Conservation (phyloP, 176 grass and related monocot species). For the Triticum timopheevii region DNA sequence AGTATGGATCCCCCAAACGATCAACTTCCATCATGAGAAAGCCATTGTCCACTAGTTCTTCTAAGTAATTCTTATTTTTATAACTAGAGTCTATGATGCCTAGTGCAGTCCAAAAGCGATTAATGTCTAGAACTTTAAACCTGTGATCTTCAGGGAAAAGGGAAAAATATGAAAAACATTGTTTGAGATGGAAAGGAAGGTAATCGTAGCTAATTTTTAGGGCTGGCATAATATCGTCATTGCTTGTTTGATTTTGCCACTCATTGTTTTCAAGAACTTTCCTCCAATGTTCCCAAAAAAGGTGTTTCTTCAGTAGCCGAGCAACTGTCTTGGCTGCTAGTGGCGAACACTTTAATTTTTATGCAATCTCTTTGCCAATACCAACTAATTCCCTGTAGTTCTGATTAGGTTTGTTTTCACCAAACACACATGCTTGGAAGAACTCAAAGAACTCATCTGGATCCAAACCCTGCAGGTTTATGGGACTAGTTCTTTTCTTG, state of each 20-base stretch:
- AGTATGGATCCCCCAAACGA: background rate
- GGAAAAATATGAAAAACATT: constrained; percentile 11
- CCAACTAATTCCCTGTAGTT: too few species aligned
- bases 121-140: background rate
- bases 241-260: background rate
- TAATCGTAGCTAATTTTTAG: constrained; percentile 15
- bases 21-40: constrained; percentile 1
- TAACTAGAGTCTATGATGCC: background rate
- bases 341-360: background rate
- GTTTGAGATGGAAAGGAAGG: constrained; percentile 10
- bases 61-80: background rate
- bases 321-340: constrained; percentile 6
- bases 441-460: background rate
- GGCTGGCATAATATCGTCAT: background rate
- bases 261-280: constrained; percentile 5
- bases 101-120: constrained; percentile 2
- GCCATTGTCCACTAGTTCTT: background rate
- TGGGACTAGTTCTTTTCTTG: background rate
- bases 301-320: background rate
- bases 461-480: background rate
- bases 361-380: background rate
- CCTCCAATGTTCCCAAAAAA: background rate
- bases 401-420: background rate
- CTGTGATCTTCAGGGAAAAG: background rate
- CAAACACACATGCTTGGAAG: constrained; percentile 3